Evolutionary conservation across 345 rosid species (phyloP), one percentile per base, ranked within the genome.

Genomic region (Salix exigua): DNA sequence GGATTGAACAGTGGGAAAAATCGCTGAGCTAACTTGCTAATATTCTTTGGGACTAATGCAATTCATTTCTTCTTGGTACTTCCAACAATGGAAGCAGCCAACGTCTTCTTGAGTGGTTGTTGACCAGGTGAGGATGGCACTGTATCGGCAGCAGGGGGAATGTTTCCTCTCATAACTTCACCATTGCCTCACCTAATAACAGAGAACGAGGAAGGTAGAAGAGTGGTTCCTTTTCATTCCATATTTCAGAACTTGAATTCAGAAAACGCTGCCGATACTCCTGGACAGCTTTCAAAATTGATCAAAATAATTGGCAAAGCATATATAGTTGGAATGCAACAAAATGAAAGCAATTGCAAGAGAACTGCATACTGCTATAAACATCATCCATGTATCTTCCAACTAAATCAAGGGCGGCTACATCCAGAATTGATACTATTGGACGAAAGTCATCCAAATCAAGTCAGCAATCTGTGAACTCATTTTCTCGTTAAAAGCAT

Each of bases 81-180:
- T 83, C 93, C 99, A 82, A 93, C 95, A 51, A 93, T 86, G 55
- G 97, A 81, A 70, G 91, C 92, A 78, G 97, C 98, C 82, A 92
- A 77, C 50, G 98, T 89, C 88, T 89, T 93, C 86, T 89, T 96
- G 74, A 73, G 71, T 35, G 84, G 88, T 70, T 84, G 88, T 78
- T 83, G 91, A 85, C 82, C 75, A 70, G 86, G 70, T 37, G 86
- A 74, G 33, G 33, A 31, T 31, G 33, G 5, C 33, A 31, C 5
- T 31, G 33, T 31, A 31, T 31, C 3, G 33, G 33, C 33, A 31
- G 33, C 33, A 31, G 33, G 33, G 33, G 33, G 48, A 87, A 76
- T 25, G 67, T 61, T 79, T 76, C 75, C 84, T 62, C 80, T 85
- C 44, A 76, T 58, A 70, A 75, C 81, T 64, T 90, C 87, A 83